phyloP scores from a whole-genome alignment of 805 yeast species.

The Lipomyces sp. region DNA sequence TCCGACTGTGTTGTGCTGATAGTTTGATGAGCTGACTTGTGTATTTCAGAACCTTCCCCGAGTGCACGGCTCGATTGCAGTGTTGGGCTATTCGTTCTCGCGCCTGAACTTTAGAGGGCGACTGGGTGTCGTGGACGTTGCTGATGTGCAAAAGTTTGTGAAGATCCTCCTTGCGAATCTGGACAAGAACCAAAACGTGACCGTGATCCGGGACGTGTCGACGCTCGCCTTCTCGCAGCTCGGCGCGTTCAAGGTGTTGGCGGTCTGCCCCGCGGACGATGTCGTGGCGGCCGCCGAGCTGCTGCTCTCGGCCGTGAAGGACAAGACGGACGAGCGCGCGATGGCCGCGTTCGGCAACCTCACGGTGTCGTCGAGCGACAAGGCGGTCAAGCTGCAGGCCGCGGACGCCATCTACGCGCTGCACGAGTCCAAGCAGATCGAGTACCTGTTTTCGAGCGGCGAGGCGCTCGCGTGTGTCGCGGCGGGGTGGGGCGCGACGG shows the following conservation, averaged over 20 bases:
- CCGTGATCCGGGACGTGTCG: constrained; percentile 12
- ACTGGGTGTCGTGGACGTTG: constrained; percentile 36
- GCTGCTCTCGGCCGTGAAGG: constrained; percentile 39
- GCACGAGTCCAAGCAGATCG: constrained; percentile 67
- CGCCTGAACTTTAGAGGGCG: constrained; percentile 44
- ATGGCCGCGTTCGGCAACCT: constrained; percentile 55
- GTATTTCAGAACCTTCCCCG: constrained; percentile 1
- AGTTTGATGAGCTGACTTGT: constrained; percentile 2
- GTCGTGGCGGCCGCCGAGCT: constrained; percentile 11
- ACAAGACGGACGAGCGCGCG: constrained; percentile 54
- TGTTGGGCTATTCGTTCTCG: constrained; percentile 48
- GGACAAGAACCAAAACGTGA: constrained; percentile 2
- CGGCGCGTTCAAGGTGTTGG: constrained; percentile 42
- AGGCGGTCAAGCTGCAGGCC: constrained; percentile 32
- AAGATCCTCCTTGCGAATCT: constrained; percentile 2
- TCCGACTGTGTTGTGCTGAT: neutral
- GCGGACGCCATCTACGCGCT: constrained; percentile 53
- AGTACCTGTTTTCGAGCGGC: constrained; percentile 71
- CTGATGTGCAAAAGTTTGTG: constrained; percentile 60
- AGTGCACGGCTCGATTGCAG: constrained; percentile 32
- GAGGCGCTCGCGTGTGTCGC: constrained; percentile 74
- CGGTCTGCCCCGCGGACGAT: constrained; percentile 20
- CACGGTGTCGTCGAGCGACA: constrained; percentile 40
- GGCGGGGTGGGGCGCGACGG: constrained; percentile 69
- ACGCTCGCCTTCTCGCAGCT: constrained; percentile 38